Conservation (phyloP, 345 rosid genomes). For the Aquilaria malaccensis region DNA sequence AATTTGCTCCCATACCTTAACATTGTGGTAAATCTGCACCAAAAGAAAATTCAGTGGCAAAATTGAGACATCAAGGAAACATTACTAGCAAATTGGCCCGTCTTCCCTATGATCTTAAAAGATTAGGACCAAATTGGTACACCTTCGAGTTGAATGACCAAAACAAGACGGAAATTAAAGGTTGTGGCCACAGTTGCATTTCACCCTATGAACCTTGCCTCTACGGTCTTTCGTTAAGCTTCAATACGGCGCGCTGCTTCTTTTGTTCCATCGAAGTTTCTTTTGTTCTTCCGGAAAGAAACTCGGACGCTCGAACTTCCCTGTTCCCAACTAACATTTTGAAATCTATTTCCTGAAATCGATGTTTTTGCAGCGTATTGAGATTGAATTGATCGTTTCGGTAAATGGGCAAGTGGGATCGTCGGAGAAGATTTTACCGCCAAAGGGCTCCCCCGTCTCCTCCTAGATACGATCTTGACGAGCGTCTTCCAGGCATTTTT, state of each 20-base stretch:
- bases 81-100: too few species aligned
- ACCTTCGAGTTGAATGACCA: too few species aligned
- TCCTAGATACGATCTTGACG: constrained; percentile 9
- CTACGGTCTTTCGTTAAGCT: neutral
- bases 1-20: too few species aligned
- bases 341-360: neutral
- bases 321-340: neutral
- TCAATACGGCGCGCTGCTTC: neutral
- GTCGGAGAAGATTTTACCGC: constrained; percentile 14
- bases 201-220: too few species aligned
- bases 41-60: too few species aligned
- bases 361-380: neutral
- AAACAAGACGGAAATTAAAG: too few species aligned
- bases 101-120: too few species aligned
- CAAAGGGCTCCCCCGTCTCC: constrained; percentile 13
- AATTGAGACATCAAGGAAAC: too few species aligned
- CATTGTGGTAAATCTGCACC: too few species aligned
- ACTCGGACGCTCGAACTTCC: neutral
- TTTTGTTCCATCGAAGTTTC: too few species aligned
- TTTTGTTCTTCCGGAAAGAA: neutral
- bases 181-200: too few species aligned
- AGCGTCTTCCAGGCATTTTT: constrained; percentile 17
- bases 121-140: too few species aligned
- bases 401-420: constrained; percentile 33
- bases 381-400: neutral